Percentiles rank a stretch among this genome's conserved stretches.
Evolutionary conservation across 176 grass and related monocot species (phyloP).

Genomic region (Triticum urartu): DNA sequence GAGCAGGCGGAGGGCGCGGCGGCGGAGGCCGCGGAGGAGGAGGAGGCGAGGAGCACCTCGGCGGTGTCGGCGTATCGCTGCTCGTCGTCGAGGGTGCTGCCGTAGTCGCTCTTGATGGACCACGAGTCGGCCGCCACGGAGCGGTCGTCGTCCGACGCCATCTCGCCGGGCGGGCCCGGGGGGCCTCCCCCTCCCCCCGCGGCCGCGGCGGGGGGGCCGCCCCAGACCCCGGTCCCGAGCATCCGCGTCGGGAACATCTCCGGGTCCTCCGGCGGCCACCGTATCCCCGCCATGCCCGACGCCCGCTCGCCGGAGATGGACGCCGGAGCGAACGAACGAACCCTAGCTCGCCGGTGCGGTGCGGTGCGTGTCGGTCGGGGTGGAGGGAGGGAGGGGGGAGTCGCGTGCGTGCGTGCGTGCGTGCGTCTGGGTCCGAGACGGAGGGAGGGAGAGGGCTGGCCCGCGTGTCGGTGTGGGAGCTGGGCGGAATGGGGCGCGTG

Average conservation of each 20-base stretch:
- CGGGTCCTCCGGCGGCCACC: slow-evolving; percentile 77
- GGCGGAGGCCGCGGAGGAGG: slow-evolving; percentile 47
- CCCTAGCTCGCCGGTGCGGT: slow-evolving; percentile 34
- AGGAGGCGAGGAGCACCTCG: slow-evolving; percentile 61
- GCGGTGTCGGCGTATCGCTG: slow-evolving; percentile 89
- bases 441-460: slow-evolving; percentile 19
- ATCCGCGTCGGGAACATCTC: slow-evolving; percentile 62
- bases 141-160: slow-evolving; percentile 86
- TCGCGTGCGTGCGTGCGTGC: neutral
- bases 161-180: slow-evolving; percentile 35
- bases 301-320: neutral
- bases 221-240: slow-evolving; percentile 20
- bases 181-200: neutral
- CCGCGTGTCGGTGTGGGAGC: slow-evolving; percentile 3
- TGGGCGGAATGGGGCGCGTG: neutral
- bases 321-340: neutral
- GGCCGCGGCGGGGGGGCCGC: neutral
- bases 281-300: slow-evolving; percentile 63
- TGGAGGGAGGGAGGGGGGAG: slow-evolving; percentile 19
- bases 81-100: slow-evolving; percentile 93
- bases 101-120: slow-evolving; percentile 99
- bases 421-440: neutral
- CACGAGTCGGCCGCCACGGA: slow-evolving; percentile 96
- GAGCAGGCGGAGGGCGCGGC: slow-evolving; percentile 35
- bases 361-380: neutral